Percentiles rank a stretch among this genome's conserved stretches.
Evolutionary conservation across 192 early-diverging fungal genomes (phyloP).

Genomic region (Phlyctochytrium arcticum): DNA sequence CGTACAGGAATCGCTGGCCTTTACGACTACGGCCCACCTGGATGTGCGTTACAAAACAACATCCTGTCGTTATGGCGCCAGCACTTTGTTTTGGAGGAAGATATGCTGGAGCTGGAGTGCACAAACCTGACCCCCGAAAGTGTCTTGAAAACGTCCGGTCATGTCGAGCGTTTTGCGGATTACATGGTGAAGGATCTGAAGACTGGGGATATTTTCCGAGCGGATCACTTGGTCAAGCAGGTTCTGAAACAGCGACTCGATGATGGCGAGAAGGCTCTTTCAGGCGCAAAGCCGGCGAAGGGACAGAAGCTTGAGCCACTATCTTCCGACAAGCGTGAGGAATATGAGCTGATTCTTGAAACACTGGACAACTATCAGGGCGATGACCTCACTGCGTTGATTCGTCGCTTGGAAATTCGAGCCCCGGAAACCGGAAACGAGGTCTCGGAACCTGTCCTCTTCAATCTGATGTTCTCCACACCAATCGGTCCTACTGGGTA

Average conservation of each 20-base stretch:
- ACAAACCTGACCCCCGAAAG: constrained; percentile 95
- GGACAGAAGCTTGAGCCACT: constrained; percentile 59
- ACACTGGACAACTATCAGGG: constrained; percentile 95
- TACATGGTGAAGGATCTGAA: constrained; percentile 95
- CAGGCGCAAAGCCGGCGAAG: constrained; percentile 32
- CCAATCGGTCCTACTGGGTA: constrained; percentile 97
- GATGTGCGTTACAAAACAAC: constrained; percentile 83
- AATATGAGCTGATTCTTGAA: constrained; percentile 86
- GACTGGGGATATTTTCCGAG: constrained; percentile 92
- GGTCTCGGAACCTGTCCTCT: constrained; percentile 82
- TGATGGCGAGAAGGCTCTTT: constrained; percentile 55
- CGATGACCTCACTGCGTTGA: constrained; percentile 77
- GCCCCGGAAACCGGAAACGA: constrained; percentile 90
- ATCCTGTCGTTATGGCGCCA: constrained; percentile 97
- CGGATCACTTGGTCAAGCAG: constrained; percentile 94
- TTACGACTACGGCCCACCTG: constrained; percentile 96
- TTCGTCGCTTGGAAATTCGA: constrained; percentile 77
- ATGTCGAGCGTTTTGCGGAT: constrained; percentile 98
- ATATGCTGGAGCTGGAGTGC: constrained; percentile 99
- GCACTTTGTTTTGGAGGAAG: constrained; percentile 97
- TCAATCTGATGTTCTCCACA: constrained; percentile 99
- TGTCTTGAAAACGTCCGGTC: constrained; percentile 95
- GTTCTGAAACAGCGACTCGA: constrained; percentile 89
- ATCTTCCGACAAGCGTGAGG: constrained; percentile 50
- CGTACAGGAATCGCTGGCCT: constrained; percentile 88